Percentiles rank a stretch among this genome's conserved stretches.
phyloP scores from a whole-genome alignment of 2,329 filamentous ascomycete species.

The Macroventuria anomochaeta region DNA sequence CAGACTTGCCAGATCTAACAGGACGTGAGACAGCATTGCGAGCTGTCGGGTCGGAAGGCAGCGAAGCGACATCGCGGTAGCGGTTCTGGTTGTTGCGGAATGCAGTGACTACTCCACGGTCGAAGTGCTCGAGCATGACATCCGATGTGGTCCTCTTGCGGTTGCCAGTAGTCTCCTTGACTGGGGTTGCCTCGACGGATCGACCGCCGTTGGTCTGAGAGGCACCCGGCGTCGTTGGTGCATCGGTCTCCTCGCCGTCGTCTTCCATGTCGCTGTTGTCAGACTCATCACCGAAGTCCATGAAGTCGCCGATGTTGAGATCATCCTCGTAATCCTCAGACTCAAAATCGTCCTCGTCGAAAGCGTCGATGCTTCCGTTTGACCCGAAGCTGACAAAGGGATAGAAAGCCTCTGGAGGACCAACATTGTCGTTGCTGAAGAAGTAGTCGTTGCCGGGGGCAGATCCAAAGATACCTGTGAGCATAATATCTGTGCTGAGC shows the following conservation, averaged over 20 bases:
- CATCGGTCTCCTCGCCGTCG: constrained; percentile 46
- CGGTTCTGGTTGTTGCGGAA: constrained; percentile 51
- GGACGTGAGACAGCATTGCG: constrained; percentile 47
- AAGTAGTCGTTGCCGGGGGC: constrained; percentile 53
- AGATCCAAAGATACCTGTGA: constrained; percentile 69
- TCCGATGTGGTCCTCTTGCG: constrained; percentile 43
- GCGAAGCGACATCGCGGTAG: constrained; percentile 47
- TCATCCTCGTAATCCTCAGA: constrained; percentile 66
- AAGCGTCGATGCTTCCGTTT: constrained; percentile 63
- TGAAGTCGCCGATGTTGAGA: constrained; percentile 48
- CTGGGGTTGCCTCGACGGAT: constrained; percentile 35
- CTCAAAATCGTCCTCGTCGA: constrained; percentile 61
- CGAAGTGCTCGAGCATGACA: constrained; percentile 51
- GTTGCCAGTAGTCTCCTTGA: constrained; percentile 30
- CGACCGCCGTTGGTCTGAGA: constrained; percentile 41
- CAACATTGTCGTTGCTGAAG: constrained; percentile 68
- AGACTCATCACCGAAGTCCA: constrained; percentile 46
- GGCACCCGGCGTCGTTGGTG: constrained; percentile 45
- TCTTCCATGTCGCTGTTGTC: constrained; percentile 46
- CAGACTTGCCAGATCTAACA: constrained; percentile 48
- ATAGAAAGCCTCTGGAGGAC: constrained; percentile 78
- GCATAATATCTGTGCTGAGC: constrained; percentile 71
- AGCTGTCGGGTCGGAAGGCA: constrained; percentile 46
- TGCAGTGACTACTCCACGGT: constrained; percentile 58
- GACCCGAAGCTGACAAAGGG: constrained; percentile 64